phyloP scores from a whole-genome alignment of 2,329 filamentous ascomycete genomes.

The Aspergillus proliferans region DNA sequence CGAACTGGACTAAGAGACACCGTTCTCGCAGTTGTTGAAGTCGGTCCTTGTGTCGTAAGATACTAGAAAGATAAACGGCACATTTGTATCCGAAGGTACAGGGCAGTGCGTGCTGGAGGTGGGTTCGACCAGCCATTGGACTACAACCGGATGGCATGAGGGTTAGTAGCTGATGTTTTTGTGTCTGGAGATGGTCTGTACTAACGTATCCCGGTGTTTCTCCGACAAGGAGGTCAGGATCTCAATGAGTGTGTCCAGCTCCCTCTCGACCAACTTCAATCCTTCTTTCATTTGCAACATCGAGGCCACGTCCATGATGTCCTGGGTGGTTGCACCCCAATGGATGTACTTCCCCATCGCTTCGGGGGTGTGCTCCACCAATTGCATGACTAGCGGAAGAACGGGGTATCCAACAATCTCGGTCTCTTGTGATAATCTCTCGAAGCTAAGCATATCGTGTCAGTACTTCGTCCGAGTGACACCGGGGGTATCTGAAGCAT shows the following conservation, averaged over 20 bases:
- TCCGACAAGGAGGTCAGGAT: constrained; percentile 36
- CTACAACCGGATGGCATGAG: constrained; percentile 1
- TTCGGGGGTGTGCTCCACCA: constrained; percentile 11
- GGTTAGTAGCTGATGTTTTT: too few relatives aligned
- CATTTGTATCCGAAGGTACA: constrained; percentile 45
- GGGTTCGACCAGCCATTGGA: constrained; percentile 51
- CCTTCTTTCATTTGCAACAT: constrained; percentile 47
- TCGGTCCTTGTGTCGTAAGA: constrained; percentile 45
- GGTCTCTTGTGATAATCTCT: constrained; percentile 9
- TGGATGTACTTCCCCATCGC: constrained; percentile 43
- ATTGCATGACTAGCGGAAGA: constrained; percentile 18
- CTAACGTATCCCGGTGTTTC: constrained; percentile 40
- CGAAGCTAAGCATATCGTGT: too few relatives aligned
- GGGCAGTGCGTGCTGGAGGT: constrained; percentile 51
- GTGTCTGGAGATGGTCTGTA: background rate
- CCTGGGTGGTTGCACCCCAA: constrained; percentile 53
- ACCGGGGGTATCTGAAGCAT: too few relatives aligned
- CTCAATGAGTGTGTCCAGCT: constrained; percentile 22
- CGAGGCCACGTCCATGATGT: constrained; percentile 51
- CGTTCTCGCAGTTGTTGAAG: constrained; percentile 43
- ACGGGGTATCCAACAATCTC: constrained; percentile 23
- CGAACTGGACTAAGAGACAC: constrained; percentile 50
- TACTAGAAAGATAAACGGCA: constrained; percentile 46
- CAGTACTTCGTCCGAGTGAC: too few relatives aligned
- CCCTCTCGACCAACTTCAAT: constrained; percentile 14